Evolutionary conservation across 257 asterid genomes (phyloP).

Genomic region (Gynochthodes officinalis): DNA sequence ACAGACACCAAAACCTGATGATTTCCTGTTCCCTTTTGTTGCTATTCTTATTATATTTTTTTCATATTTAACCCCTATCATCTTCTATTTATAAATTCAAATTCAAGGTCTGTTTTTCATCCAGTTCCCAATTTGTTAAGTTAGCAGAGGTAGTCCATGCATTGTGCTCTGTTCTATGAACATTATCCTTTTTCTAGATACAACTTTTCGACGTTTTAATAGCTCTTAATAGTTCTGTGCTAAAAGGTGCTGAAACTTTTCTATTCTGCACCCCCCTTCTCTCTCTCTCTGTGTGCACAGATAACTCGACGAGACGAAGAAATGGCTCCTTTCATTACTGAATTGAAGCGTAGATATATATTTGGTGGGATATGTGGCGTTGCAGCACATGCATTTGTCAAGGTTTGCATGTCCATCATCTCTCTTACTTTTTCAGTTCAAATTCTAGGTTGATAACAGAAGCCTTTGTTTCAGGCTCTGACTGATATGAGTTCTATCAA

Average conservation of each 20-base stretch:
- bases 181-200: background rate
- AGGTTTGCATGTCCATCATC: constrained; percentile 46
- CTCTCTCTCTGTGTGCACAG: constrained; percentile 38
- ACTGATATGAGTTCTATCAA: constrained; percentile 85
- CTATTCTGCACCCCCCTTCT: constrained; percentile 20
- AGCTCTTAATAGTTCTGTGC: background rate
- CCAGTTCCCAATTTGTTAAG: background rate
- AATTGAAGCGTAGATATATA: constrained; percentile 82
- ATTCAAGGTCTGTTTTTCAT: background rate
- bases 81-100: background rate
- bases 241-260: background rate
- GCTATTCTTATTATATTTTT: background rate
- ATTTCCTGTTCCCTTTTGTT: too few species aligned
- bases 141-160: constrained; percentile 4
- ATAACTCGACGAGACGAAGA: constrained; percentile 98
- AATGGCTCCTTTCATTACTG: constrained; percentile 83
- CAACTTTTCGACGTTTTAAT: background rate
- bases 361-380: constrained; percentile 88
- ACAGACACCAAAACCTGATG: background rate
- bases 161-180: background rate
- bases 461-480: constrained; percentile 60
- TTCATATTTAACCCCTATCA: background rate
- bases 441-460: constrained; percentile 19
- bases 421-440: background rate
- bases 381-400: constrained; percentile 77